These are phyloP conservation scores for Zygnema circumcarinatum DNA, from an alignment of 139 green algal species.

Conservation along the genomic window DNA sequence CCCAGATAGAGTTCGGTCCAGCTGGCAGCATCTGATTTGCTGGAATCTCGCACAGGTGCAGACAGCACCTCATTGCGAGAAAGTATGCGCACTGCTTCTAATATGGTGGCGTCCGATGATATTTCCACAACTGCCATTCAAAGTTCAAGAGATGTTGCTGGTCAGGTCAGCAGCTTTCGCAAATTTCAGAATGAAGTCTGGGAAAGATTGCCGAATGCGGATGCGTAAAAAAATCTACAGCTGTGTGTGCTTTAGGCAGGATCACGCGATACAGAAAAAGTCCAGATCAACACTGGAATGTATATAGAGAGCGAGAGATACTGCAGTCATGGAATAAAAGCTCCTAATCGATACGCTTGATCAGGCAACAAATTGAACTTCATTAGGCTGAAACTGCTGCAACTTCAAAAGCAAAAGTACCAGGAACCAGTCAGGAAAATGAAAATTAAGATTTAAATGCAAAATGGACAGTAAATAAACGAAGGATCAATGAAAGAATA, in stretches of 20 bases:
- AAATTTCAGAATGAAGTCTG: background rate
- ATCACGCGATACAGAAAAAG: background rate
- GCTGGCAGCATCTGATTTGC: background rate
- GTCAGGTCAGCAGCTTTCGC: background rate
- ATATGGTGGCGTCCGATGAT: constrained; percentile 30
- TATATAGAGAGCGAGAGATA: background rate
- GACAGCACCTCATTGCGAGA: constrained; percentile 28
- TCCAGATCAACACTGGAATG: background rate
- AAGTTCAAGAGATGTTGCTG: background rate
- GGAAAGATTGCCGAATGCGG: no score
- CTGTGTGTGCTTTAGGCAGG: background rate
- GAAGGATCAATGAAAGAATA: no score
- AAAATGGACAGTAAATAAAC: no score
- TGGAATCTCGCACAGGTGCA: constrained; percentile 35
- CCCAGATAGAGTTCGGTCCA: constrained; percentile 46
- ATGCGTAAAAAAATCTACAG: constrained; percentile 3
- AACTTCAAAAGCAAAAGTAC: no score
- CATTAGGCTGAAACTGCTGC: no score
- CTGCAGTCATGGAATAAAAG: no score
- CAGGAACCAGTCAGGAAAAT: no score
- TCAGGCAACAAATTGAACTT: no score
- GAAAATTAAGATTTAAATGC: no score
- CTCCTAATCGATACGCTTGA: no score
- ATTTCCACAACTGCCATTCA: constrained; percentile 43
- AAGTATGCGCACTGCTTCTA: constrained; percentile 28